phyloP scores from a whole-genome alignment of 2,329 filamentous ascomycete species.

The Ophiocordyceps sinensis region DNA sequence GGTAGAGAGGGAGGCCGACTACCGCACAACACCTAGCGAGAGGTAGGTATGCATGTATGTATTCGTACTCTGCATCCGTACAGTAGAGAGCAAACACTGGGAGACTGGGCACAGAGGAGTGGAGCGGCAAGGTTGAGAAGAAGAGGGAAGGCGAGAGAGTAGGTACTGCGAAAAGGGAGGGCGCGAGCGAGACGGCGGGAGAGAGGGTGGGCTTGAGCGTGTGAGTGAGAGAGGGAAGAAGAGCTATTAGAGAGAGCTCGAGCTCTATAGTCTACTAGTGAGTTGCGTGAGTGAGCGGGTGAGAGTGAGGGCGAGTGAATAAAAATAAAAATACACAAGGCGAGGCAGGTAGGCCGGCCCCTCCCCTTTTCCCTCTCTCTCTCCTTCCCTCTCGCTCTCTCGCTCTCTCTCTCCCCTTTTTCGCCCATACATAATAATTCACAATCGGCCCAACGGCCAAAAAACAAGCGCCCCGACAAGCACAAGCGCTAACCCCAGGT shows the following conservation, averaged over 20 bases:
- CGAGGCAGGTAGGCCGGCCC: neutral
- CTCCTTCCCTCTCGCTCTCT: neutral
- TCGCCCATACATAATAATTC: neutral
- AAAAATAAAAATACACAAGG: neutral
- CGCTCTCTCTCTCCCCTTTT: neutral
- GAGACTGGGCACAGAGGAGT: neutral
- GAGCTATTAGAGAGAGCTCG: too few relatives aligned
- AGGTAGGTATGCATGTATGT: too few relatives aligned
- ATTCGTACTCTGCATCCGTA: too few relatives aligned
- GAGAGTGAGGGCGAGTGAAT: neutral
- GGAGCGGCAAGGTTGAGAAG: too few relatives aligned
- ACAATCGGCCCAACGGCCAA: neutral
- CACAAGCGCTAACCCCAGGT: conserved; percentile 3
- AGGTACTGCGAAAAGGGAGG: neutral
- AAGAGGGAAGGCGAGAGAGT: neutral
- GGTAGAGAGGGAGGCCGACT: too few relatives aligned
- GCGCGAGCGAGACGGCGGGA: neutral
- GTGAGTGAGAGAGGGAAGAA: too few relatives aligned
- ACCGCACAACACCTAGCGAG: neutral
- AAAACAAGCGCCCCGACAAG: conserved; percentile 2
- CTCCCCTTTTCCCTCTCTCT: neutral
- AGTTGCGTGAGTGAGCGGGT: neutral
- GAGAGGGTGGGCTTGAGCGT: too few relatives aligned
- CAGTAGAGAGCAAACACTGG: neutral
- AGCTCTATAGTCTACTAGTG: too few relatives aligned